Base-by-base conservation (phyloP, 768 basidiomycete species). In the Fomitopsis serialis region DNA sequence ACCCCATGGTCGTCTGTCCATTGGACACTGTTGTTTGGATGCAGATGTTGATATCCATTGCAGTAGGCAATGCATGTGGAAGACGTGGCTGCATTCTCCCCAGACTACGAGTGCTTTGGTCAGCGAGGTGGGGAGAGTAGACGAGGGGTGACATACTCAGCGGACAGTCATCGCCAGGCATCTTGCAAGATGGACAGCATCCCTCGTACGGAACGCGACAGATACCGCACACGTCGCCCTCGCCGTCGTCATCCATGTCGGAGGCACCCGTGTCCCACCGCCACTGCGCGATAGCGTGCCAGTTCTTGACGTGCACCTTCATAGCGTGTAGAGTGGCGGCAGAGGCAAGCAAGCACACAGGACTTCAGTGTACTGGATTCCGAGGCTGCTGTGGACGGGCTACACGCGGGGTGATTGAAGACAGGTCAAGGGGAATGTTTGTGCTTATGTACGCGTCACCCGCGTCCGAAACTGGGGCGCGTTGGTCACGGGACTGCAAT, bases 1-100 rank as follows among this genome's bases (percentile, higher is more conserved):
- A 95, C 94, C 86, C 96, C 96, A 99, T 2, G 85, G 75, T 61
- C 92, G 74, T 27, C 97, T 78, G 66, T 98, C 96, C 92, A 99
- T 95, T n/a, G 97, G 97, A 75, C 97, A 99, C 61, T 95, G 92
- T 61, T 89, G 86, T 68, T 98, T 98, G 34, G 90, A 94, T 13
- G 89, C 83, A 4, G 82, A 73, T 0, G 94, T 95, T 3, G 85
- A 85, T 55, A 98, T 82, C 97, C 97, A 99, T 68, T 98, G 97
- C 58, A 96, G 77, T 12, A 99, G 72, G 70, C 96, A 98, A 68
- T 99, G 96, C 92, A 98, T 94, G 67, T 99, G 97, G 65, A 98
- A 99, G 53, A 97, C 85, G 67, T 98, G 97, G 6, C 85, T 92
- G 65, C 96, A 99, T 71, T 97, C 87, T 32, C 97, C 97, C 92